phyloP scores from a whole-genome alignment of 129 eudicot genomes.

The Saposhnikovia divaricata region DNA sequence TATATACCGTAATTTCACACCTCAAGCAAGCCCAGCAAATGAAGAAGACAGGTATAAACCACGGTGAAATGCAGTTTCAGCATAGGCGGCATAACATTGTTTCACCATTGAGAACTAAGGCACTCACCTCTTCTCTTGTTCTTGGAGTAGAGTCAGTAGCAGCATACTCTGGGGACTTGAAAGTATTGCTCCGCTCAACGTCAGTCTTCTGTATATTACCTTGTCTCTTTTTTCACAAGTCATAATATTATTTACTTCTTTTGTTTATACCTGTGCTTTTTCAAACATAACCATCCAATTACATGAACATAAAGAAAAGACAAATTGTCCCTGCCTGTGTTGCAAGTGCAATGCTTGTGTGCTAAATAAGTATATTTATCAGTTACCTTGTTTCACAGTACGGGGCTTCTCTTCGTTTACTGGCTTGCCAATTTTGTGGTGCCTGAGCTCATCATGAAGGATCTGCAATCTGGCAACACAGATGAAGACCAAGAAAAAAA shows the following conservation, averaged over 20 bases:
- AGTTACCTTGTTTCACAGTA: slow-evolving; percentile 29
- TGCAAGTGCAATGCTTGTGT: neutral
- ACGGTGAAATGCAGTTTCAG: neutral
- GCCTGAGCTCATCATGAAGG: slow-evolving; percentile 50
- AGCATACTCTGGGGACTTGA: slow-evolving; percentile 33
- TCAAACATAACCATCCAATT: neutral
- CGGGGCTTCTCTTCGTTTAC: slow-evolving; percentile 43
- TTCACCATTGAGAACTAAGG: slow-evolving; percentile 19
- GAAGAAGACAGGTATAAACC: slow-evolving; percentile 6
- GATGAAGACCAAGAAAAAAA: slow-evolving; percentile 22
- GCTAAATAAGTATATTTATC: neutral
- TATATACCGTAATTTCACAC: slow-evolving; percentile 7
- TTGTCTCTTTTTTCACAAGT: neutral
- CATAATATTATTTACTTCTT: neutral
- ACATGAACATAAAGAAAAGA: neutral
- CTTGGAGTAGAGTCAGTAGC: slow-evolving; percentile 21
- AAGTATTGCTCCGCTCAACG: slow-evolving; percentile 49
- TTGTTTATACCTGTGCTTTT: neutral
- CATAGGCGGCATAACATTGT: slow-evolving; percentile 1
- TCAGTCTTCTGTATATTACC: slow-evolving; percentile 14
- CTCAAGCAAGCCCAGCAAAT: slow-evolving; percentile 9
- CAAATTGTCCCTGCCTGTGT: neutral
- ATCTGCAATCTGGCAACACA: slow-evolving; percentile 29
- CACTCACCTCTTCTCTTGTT: slow-evolving; percentile 27
- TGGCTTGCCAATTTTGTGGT: slow-evolving; percentile 68